These are phyloP conservation scores for Aspergillus terreus DNA, from an alignment of 2,329 filamentous ascomycete species.

Conservation along the genomic window DNA sequence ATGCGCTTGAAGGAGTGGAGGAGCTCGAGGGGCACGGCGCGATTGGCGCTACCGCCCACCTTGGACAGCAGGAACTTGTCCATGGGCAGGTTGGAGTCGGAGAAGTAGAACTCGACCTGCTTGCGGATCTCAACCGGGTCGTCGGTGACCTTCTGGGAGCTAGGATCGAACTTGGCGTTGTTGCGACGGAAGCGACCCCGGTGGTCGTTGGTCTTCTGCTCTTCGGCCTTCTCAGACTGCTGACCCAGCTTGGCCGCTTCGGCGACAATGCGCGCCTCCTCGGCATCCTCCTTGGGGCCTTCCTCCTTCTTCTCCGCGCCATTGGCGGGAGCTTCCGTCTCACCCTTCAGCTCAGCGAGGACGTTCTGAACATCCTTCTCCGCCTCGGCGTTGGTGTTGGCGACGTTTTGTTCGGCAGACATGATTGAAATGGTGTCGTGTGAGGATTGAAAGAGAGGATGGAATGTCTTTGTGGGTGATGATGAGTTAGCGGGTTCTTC, in stretches of 20 bases:
- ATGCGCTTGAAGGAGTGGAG: constrained; percentile 92
- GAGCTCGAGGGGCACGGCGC: constrained; percentile 68
- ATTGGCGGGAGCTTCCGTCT: constrained; percentile 17
- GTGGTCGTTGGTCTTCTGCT: constrained; percentile 25
- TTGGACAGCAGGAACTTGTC: constrained; percentile 83
- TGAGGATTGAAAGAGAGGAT: neutral
- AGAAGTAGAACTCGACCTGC: constrained; percentile 97
- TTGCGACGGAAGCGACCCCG: constrained; percentile 39
- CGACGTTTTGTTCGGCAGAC: constrained; percentile 37
- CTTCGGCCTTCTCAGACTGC: constrained; percentile 35
- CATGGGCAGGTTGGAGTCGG: constrained; percentile 80
- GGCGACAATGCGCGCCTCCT: constrained; percentile 37
- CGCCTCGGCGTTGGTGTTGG: constrained; percentile 38
- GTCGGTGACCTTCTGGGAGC: constrained; percentile 63
- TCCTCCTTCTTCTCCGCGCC: constrained; percentile 19
- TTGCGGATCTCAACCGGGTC: constrained; percentile 78
- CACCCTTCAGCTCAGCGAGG: constrained; percentile 43
- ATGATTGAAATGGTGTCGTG: constrained; percentile 16
- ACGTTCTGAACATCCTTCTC: constrained; percentile 46
- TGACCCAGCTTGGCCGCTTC: constrained; percentile 35
- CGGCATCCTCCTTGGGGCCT: constrained; percentile 26
- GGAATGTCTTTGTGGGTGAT: neutral
- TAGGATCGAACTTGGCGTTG: constrained; percentile 69
- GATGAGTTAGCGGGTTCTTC: too few relatives aligned
- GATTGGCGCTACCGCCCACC: constrained; percentile 72